Evolutionary conservation across 805 yeast species (phyloP).

Genomic region (Kuraishia molischiana): DNA sequence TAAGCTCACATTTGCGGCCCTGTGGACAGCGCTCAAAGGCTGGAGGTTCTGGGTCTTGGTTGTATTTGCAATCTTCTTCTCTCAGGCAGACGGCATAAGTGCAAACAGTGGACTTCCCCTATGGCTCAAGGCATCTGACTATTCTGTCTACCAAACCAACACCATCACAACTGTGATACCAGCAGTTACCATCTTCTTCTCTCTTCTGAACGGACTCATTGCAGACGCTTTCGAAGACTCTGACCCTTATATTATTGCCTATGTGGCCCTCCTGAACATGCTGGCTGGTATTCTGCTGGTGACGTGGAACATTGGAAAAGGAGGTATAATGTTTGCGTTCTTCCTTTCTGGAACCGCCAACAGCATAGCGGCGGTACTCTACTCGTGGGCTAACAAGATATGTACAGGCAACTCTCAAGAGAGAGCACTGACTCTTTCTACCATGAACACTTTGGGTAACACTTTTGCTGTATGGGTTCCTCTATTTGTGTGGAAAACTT

Average conservation of each 20-base stretch:
- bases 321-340: conserved; percentile 11
- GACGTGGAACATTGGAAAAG: conserved; percentile 12
- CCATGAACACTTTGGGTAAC: conserved; percentile 5
- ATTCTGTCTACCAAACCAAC: conserved; percentile 9
- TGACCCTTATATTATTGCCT: conserved; percentile 23
- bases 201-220: conserved; percentile 17
- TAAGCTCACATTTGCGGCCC: not conserved
- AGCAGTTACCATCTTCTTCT: conserved; percentile 15
- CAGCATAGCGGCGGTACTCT: conserved; percentile 9
- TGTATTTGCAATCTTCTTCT: conserved; percentile 20
- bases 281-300: conserved; percentile 33
- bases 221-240: conserved; percentile 17
- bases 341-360: conserved; percentile 9
- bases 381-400: conserved; percentile 9
- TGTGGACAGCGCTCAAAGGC: conserved; percentile 11
- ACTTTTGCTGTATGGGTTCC: conserved; percentile 9
- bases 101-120: conserved; percentile 12
- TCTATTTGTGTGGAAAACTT: conserved; percentile 30
- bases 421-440: conserved; percentile 8
- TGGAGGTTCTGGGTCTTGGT: conserved; percentile 31
- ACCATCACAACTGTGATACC: conserved; percentile 15
- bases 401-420: conserved; percentile 8
- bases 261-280: conserved; percentile 42
- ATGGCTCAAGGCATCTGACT: conserved; percentile 11
- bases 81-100: conserved; percentile 21